Percentiles rank a stretch among this genome's conserved stretches.
Conservation (phyloP, 768 basidiomycete genomes). For the Mycena haematopus region DNA sequence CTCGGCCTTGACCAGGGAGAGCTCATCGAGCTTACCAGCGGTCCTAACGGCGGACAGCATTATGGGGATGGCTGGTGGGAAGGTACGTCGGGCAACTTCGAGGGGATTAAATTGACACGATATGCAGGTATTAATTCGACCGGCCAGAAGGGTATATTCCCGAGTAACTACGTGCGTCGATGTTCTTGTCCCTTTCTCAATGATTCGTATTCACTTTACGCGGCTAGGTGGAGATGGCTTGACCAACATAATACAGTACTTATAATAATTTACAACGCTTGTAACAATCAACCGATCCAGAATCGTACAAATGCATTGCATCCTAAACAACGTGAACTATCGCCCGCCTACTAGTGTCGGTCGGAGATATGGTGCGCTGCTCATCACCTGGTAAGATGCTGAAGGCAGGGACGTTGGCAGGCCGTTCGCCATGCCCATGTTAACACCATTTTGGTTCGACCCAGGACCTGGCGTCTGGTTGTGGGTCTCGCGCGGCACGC, state of each 20-base stretch:
- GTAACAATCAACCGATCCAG: conserved; percentile 14
- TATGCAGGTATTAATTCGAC: conserved; percentile 60
- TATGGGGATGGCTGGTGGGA: conserved; percentile 89
- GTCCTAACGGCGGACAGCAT: conserved; percentile 63
- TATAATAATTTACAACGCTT: conserved; percentile 10
- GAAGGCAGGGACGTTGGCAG: conserved; percentile 53
- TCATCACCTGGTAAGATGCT: conserved; percentile 66
- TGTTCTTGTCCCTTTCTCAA: conserved; percentile 20
- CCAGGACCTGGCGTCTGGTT: conserved; percentile 60
- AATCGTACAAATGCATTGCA: conserved; percentile 27
- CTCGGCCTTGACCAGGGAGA: conserved; percentile 66
- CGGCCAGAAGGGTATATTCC: conserved; percentile 82
- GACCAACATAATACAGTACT: conserved; percentile 31
- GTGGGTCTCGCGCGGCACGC: conserved; percentile 55
- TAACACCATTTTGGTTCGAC: conserved; percentile 44
- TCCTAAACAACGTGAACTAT: conserved; percentile 38
- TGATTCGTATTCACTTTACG: conserved; percentile 28
- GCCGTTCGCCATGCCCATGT: conserved; percentile 59
- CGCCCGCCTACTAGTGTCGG: conserved; percentile 63
- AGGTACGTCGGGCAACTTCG: conserved; percentile 51
- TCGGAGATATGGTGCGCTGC: conserved; percentile 71
- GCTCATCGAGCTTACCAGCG: conserved; percentile 67
- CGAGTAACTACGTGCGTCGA: conserved; percentile 82
- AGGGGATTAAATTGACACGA: conserved; percentile 26
- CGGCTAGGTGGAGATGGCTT: conserved; percentile 56